Evolutionary conservation across 2,329 filamentous ascomycete genomes (phyloP).

Genomic region (Fusarium subtropicale): DNA sequence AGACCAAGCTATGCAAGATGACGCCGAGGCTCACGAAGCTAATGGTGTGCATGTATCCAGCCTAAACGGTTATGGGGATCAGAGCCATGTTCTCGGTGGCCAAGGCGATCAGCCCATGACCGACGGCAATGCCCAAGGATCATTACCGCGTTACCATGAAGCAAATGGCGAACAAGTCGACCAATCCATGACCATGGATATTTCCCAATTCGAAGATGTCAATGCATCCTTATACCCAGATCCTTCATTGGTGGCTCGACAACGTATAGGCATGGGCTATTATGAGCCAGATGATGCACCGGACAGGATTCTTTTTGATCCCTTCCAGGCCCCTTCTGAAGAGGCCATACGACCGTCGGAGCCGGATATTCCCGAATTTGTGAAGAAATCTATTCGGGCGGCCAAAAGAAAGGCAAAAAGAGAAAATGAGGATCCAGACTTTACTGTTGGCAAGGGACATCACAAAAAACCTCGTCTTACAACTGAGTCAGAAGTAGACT

Average conservation of each 20-base stretch:
- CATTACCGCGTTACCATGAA: slow-evolving; percentile 22
- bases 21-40: slow-evolving; percentile 12
- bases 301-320: slow-evolving; percentile 70
- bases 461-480: slow-evolving; percentile 55
- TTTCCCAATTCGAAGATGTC: slow-evolving; percentile 46
- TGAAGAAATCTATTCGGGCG: slow-evolving; percentile 66
- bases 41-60: slow-evolving; percentile 12
- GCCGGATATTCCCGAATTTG: slow-evolving; percentile 63
- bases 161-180: slow-evolving; percentile 5
- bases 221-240: slow-evolving; percentile 60
- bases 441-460: slow-evolving; percentile 57
- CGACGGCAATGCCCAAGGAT: slow-evolving; percentile 20
- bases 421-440: slow-evolving; percentile 67
- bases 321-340: slow-evolving; percentile 64
- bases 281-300: slow-evolving; percentile 69
- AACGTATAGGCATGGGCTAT: slow-evolving; percentile 69
- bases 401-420: slow-evolving; percentile 65
- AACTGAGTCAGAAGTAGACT: slow-evolving; percentile 48
- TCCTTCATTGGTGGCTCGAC: slow-evolving; percentile 58
- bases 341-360: slow-evolving; percentile 58
- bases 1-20: slow-evolving; percentile 39
- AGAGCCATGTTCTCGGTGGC: slow-evolving; percentile 51
- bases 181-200: slow-evolving; percentile 9
- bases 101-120: slow-evolving; percentile 27
- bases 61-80: slow-evolving; percentile 48